Percentiles rank a stretch among this genome's conserved stretches.
phyloP scores from a whole-genome alignment of 768 basidiomycete species.

The Fomitopsis pulvina region DNA sequence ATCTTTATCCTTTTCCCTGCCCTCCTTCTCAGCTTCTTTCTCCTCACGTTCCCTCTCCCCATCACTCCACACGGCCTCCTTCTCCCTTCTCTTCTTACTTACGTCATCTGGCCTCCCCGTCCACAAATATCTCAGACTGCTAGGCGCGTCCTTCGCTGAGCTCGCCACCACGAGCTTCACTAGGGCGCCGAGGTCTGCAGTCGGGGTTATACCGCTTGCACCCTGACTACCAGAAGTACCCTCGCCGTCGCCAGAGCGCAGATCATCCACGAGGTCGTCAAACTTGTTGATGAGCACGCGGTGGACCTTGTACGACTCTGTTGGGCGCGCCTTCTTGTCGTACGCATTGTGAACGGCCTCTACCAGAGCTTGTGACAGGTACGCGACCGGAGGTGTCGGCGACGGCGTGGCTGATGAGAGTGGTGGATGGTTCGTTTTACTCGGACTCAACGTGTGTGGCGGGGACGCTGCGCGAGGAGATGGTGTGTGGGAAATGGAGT shows the following conservation, averaged over 20 bases:
- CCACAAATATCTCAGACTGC: conserved; percentile 28
- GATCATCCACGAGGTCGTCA: conserved; percentile 41
- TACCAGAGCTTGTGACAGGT: conserved; percentile 40
- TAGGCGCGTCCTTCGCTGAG: conserved; percentile 27
- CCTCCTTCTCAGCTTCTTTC: conserved; percentile 29
- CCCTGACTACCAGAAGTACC: conserved; percentile 16
- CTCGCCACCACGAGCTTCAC: conserved; percentile 35
- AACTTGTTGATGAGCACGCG: conserved; percentile 56
- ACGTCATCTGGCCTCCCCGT: conserved; percentile 27
- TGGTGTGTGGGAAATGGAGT: conserved; percentile 5
- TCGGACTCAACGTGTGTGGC: background rate
- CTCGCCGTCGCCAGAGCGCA: conserved; percentile 21
- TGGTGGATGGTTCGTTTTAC: background rate
- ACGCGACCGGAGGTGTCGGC: conserved; percentile 10
- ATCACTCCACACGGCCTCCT: conserved; percentile 29
- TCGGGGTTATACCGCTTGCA: conserved; percentile 35
- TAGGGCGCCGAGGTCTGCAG: conserved; percentile 47
- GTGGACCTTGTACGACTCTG: conserved; percentile 55
- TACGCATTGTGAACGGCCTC: conserved; percentile 42
- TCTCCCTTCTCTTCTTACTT: conserved; percentile 27
- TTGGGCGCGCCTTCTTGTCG: conserved; percentile 36
- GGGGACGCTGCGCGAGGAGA: conserved; percentile 14
- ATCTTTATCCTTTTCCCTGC: conserved; percentile 26
- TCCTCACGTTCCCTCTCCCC: conserved; percentile 28
- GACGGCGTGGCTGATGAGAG: background rate